These are phyloP conservation scores for Hordeum pubiflorum DNA, from an alignment of 202 grass and related monocot species.

Conservation along the genomic window DNA sequence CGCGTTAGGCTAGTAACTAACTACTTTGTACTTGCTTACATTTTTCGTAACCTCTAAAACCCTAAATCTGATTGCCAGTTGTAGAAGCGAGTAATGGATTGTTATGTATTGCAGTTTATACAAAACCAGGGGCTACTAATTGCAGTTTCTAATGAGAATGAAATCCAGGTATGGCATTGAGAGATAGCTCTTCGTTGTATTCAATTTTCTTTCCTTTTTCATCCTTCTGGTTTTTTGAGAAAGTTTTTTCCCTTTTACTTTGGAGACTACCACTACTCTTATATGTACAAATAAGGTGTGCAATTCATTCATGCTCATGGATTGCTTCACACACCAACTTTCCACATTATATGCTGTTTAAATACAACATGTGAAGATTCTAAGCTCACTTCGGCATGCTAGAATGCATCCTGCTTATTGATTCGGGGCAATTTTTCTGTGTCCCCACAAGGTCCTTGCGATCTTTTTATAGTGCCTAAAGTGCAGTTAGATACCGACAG, in stretches of 20 bases:
- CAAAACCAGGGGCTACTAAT: constrained; percentile 79
- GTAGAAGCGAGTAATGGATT: background rate
- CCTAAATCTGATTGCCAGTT: background rate
- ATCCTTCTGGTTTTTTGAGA: background rate
- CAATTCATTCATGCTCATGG: background rate
- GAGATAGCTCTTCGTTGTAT: constrained; percentile 11
- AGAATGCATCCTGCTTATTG: background rate
- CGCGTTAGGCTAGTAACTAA: background rate
- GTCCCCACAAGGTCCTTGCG: background rate
- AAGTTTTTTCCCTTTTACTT: background rate
- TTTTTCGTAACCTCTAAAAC: background rate
- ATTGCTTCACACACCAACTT: background rate
- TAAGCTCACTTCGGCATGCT: background rate
- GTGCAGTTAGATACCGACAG: background rate
- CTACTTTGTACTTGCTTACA: background rate
- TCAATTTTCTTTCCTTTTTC: background rate
- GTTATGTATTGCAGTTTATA: constrained; percentile 68
- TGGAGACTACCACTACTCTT: background rate
- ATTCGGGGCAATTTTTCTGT: background rate
- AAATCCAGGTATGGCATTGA: constrained; percentile 60
- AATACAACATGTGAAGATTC: background rate
- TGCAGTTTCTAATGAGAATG: constrained; percentile 85
- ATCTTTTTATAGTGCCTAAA: background rate
- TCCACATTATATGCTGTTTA: background rate
- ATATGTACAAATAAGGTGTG: background rate